Conservation (phyloP, 495 filamentous ascomycete genomes). For the Lasiosphaeris hirsuta region DNA sequence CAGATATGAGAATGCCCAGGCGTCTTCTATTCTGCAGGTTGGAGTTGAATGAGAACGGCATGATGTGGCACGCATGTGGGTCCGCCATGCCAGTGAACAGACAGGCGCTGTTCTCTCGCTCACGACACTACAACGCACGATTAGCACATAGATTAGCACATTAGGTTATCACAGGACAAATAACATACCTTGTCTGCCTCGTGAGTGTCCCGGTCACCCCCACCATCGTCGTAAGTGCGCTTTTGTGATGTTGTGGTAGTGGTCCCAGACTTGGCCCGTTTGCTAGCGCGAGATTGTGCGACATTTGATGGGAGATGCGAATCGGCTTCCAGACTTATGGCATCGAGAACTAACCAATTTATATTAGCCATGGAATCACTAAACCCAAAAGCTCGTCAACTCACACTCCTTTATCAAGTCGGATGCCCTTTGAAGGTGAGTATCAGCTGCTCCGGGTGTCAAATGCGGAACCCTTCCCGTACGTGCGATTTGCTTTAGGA, state of each 20-base stretch:
- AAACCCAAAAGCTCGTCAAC: not conserved
- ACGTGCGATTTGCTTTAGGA: slow-evolving; percentile 3
- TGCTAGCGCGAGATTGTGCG: slow-evolving; percentile 1
- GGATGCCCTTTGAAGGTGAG: not conserved
- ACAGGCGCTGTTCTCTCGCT: slow-evolving; percentile 1
- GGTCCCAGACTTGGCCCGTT: too few relatives aligned
- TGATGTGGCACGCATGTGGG: slow-evolving; percentile 1
- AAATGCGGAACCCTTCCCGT: not conserved
- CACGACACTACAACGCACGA: not conserved
- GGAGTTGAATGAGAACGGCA: slow-evolving; percentile 1
- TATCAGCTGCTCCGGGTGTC: not conserved
- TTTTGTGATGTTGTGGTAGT: slow-evolving; percentile 1
- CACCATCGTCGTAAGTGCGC: not conserved
- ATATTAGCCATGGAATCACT: slow-evolving; percentile 1
- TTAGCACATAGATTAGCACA: slow-evolving; percentile 1
- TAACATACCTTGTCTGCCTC: slow-evolving; percentile 1
- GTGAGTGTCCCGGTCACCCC: not conserved
- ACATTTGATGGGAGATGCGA: slow-evolving; percentile 1
- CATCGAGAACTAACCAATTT: slow-evolving; percentile 2
- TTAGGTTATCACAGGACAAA: slow-evolving; percentile 1
- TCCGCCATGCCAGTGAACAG: slow-evolving; percentile 1
- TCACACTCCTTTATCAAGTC: slow-evolving; percentile 2
- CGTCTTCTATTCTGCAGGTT: slow-evolving; percentile 1
- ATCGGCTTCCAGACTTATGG: not conserved
- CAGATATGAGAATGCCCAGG: not conserved